These are phyloP conservation scores for Capsicum pubescens DNA, from an alignment of 257 asterid genomes.

Conservation along the genomic window DNA sequence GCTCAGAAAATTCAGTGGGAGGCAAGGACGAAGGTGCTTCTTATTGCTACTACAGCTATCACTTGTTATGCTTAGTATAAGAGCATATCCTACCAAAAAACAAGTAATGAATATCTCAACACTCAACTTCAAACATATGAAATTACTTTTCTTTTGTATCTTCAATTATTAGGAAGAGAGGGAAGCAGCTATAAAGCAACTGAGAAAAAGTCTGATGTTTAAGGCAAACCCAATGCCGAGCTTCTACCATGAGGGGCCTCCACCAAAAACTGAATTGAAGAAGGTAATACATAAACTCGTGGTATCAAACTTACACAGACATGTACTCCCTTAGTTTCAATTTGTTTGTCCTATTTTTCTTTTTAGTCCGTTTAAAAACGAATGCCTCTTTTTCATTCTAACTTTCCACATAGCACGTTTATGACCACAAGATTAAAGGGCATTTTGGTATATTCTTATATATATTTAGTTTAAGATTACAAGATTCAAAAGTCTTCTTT, in stretches of 20 bases:
- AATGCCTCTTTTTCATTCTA: too few relatives aligned
- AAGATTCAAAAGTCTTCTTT: too few relatives aligned
- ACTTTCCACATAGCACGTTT: too few relatives aligned
- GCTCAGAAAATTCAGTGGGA: constrained; percentile 69
- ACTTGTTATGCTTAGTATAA: constrained; percentile 10
- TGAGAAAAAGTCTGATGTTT: constrained; percentile 69
- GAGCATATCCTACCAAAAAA: background rate
- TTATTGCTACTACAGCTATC: constrained; percentile 14
- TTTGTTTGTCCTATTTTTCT: too few relatives aligned
- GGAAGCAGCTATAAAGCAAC: constrained; percentile 76
- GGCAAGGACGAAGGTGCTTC: constrained; percentile 74
- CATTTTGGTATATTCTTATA: too few relatives aligned
- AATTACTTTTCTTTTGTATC: constrained; percentile 18
- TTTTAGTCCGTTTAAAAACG: too few relatives aligned
- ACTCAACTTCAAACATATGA: background rate
- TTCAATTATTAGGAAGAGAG: constrained; percentile 65
- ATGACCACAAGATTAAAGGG: too few relatives aligned
- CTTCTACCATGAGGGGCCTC: constrained; percentile 90
- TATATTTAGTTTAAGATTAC: too few relatives aligned
- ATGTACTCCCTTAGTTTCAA: too few relatives aligned
- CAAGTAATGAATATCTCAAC: background rate
- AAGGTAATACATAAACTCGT: constrained; percentile 51
- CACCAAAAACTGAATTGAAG: constrained; percentile 75
- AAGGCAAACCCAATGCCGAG: constrained; percentile 95
- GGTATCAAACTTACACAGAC: background rate